phyloP scores from a whole-genome alignment of 1,284 basidiomycete species.

The Xerocomus nothofagi region DNA sequence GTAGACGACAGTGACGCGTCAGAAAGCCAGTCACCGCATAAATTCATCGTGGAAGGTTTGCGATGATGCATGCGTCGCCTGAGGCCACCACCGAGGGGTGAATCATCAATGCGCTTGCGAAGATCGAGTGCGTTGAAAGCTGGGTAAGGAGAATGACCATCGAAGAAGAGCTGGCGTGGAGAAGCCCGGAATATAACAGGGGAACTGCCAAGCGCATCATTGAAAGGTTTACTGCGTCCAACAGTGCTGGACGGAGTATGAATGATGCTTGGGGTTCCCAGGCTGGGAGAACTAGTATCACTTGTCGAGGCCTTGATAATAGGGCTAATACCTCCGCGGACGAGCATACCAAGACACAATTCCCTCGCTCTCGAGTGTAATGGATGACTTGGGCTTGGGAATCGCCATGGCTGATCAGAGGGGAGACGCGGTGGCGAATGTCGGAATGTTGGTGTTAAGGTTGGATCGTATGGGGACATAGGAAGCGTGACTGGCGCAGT shows the following conservation, averaged over 20 bases:
- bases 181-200: slow-evolving; percentile 39
- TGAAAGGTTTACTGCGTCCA: slow-evolving; percentile 30
- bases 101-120: slow-evolving; percentile 37
- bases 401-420: slow-evolving; percentile 75
- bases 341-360: slow-evolving; percentile 61
- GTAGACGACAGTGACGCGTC: slow-evolving; percentile 38
- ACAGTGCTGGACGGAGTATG: slow-evolving; percentile 31
- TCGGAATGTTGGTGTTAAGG: slow-evolving; percentile 68
- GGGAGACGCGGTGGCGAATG: slow-evolving; percentile 70
- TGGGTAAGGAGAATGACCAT: slow-evolving; percentile 34
- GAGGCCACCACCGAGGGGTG: slow-evolving; percentile 31
- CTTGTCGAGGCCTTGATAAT: slow-evolving; percentile 28
- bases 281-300: slow-evolving; percentile 35
- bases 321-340: slow-evolving; percentile 44
- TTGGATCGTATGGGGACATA: slow-evolving; percentile 70
- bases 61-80: slow-evolving; percentile 32
- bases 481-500: slow-evolving; percentile 40
- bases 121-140: slow-evolving; percentile 28
- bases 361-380: slow-evolving; percentile 61
- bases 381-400: slow-evolving; percentile 69
- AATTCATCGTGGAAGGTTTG: slow-evolving; percentile 39
- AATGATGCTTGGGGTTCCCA: slow-evolving; percentile 29
- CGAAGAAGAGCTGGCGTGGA: slow-evolving; percentile 40
- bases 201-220: slow-evolving; percentile 34
- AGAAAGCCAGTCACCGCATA: slow-evolving; percentile 45